phyloP scores from a whole-genome alignment of 805 yeast genomes.

The Kodamaea jinghongensis region DNA sequence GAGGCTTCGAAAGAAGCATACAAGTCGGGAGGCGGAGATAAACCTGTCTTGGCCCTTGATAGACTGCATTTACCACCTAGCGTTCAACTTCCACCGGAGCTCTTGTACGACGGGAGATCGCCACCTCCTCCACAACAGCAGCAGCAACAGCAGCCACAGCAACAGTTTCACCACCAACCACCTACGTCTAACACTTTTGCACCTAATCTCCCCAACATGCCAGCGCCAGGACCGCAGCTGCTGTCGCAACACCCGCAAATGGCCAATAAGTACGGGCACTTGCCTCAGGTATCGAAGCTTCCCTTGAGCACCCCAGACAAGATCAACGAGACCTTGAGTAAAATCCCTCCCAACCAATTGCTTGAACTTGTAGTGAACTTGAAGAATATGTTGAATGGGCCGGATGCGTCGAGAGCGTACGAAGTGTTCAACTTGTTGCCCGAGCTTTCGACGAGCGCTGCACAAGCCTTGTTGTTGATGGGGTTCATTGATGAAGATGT shows the following conservation, averaged over 20 bases:
- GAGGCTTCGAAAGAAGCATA: conserved; percentile 62
- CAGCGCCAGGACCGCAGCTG: neutral
- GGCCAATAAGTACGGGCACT: conserved; percentile 8
- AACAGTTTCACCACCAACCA: neutral
- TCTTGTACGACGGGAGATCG: conserved; percentile 1
- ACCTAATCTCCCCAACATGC: neutral
- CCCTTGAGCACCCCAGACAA: conserved; percentile 54
- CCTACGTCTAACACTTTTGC: conserved; percentile 1
- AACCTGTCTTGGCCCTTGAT: conserved; percentile 43
- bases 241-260: neutral
- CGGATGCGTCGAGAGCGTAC: conserved; percentile 49
- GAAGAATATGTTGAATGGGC: conserved; percentile 53
- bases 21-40: conserved; percentile 37
- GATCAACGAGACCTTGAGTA: conserved; percentile 58
- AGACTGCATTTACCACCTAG: conserved; percentile 52
- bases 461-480: conserved; percentile 74
- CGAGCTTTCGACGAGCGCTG: conserved; percentile 60
- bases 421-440: conserved; percentile 53
- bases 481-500: conserved; percentile 70
- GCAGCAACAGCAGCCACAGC: neutral
- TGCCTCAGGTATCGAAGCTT: conserved; percentile 48
- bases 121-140: conserved; percentile 4
- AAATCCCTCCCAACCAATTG: conserved; percentile 67
- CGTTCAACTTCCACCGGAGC: conserved; percentile 54
- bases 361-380: conserved; percentile 67